Evolutionary conservation across 306 rosid species (phyloP).

Genomic region (Alnus rubra): DNA sequence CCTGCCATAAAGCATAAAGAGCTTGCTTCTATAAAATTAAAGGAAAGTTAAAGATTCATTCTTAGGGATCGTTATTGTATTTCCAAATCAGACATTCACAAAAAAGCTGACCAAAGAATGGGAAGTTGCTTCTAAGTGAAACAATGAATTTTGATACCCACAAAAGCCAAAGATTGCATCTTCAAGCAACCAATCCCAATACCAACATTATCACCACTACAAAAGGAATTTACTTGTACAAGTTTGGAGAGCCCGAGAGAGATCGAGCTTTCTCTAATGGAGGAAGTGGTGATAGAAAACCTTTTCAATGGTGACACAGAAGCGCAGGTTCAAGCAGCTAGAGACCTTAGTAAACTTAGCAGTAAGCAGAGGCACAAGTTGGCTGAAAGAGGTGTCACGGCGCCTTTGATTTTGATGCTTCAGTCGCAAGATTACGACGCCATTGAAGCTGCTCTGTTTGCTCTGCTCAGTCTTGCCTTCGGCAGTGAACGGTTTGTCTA

Average conservation of each 20-base stretch:
- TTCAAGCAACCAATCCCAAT: constrained; percentile 66
- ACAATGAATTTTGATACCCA: constrained; percentile 70
- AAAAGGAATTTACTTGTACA: constrained; percentile 8
- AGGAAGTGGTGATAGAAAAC: constrained; percentile 46
- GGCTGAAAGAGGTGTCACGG: constrained; percentile 54
- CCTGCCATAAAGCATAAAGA: constrained; percentile 36
- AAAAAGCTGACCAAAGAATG: constrained; percentile 55
- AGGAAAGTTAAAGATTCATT: constrained; percentile 63
- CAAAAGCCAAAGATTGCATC: constrained; percentile 59
- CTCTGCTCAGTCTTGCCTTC: constrained; percentile 74
- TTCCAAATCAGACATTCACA: constrained; percentile 32
- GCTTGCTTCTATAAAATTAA: constrained; percentile 56
- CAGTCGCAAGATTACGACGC: constrained; percentile 52
- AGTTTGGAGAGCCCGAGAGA: constrained; percentile 10
- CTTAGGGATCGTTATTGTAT: constrained; percentile 42
- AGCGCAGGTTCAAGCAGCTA: constrained; percentile 61
- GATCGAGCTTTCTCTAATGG: constrained; percentile 43
- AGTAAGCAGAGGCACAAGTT: constrained; percentile 60
- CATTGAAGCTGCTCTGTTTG: constrained; percentile 67
- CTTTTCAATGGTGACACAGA: constrained; percentile 53
- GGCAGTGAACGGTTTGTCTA: constrained; percentile 80
- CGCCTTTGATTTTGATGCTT: constrained; percentile 74
- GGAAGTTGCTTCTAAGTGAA: constrained; percentile 77
- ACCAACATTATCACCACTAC: constrained; percentile 36
- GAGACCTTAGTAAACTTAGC: constrained; percentile 47